Evolutionary conservation across 345 rosid genomes (phyloP).

Genomic region (Linum tenue): DNA sequence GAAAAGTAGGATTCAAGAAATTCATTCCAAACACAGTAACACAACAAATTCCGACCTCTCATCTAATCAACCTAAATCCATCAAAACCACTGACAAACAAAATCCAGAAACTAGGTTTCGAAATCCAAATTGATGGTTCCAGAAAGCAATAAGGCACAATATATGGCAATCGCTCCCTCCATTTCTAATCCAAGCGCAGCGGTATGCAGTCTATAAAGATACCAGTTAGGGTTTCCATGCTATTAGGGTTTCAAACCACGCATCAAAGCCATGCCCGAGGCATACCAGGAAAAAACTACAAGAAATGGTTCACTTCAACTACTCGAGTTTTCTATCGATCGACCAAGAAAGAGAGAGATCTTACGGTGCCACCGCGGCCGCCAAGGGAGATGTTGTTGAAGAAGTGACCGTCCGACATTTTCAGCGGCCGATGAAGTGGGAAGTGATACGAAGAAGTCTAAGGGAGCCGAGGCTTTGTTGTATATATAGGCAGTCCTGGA

Average conservation of each 20-base stretch:
- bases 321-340: background rate
- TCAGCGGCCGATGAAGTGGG: background rate
- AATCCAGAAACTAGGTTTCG: background rate
- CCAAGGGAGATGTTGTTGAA: slow-evolving; percentile 77
- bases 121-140: background rate
- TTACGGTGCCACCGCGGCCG: slow-evolving; percentile 79
- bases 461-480: background rate
- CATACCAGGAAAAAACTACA: background rate
- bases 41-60: background rate
- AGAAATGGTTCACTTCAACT: too few species aligned
- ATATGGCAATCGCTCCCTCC: background rate
- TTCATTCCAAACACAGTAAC: background rate
- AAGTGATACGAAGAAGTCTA: background rate
- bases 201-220: background rate
- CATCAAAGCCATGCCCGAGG: background rate
- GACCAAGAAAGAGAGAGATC: slow-evolving; percentile 3
- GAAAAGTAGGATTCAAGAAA: background rate
- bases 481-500: too few species aligned
- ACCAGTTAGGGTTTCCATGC: background rate
- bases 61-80: background rate
- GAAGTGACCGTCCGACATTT: slow-evolving; percentile 67
- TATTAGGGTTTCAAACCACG: slow-evolving; percentile 1
- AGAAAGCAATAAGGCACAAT: background rate
- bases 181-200: background rate
- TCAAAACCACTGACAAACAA: background rate